Evolutionary conservation across 352 stramenopile species (phyloP), one percentile per base, ranked within the genome.

Genomic region (Nothophytophthora sp.): DNA sequence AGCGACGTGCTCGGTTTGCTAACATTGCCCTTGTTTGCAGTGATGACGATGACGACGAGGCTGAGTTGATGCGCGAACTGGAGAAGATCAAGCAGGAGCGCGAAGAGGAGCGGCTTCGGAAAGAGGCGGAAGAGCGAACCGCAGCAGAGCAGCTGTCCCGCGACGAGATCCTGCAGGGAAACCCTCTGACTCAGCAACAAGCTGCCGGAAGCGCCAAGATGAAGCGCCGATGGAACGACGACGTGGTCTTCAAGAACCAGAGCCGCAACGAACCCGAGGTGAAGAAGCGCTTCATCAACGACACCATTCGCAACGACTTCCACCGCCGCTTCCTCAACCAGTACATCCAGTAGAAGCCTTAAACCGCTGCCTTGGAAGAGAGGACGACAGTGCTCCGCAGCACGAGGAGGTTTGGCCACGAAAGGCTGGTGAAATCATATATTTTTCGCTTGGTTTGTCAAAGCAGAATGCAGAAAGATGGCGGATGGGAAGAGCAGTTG

Each of bases 231-330:
- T 99, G 98, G 98, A 99, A 99, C 79, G 97, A 99, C 62, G 98
- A 99, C 75, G 97, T 99, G 15, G 96, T 99, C 22, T 99, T 99
- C 85, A 97, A 98, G 56, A 99, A 99, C 77, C 91, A 98, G 70
- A 97, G 96, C 18, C 89, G 93, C 55, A 92, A 91, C 51, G 96
- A 99, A 63, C 92, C 92, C 5, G 82, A 98, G 63, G 71, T 96
- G 30, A 95, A 92, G 69, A 99, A 99, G 66, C 85, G 96, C 49
- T 99, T 99, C 71, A 99, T 99, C 67, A 99, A 99, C 73, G 98
- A 99, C 76, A 99, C 98, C 7, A 98, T 99, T 52, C 87, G 97
- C 47, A 99, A 99, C 79, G 97, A 99, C 64, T 99, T 99, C 67
- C 97, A 99, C 75, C 96, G 94, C 46, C 78, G 93, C 50, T 99